These are phyloP conservation scores for Teunomyces kruisii DNA, from an alignment of 805 yeast genomes.

Conservation along the genomic window DNA sequence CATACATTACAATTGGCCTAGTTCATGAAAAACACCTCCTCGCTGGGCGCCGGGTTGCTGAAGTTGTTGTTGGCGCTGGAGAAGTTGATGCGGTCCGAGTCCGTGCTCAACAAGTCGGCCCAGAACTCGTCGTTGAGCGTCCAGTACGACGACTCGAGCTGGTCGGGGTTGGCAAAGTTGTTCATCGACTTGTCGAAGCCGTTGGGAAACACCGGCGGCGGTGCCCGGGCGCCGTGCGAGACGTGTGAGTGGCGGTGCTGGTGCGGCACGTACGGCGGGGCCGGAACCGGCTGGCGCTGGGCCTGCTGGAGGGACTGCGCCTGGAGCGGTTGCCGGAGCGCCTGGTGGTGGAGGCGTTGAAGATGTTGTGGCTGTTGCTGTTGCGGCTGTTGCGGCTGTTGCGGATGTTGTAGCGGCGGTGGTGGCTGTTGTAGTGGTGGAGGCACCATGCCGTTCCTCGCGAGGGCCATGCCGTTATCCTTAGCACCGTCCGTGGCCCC, in stretches of 20 bases:
- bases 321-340: background rate
- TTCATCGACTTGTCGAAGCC: background rate
- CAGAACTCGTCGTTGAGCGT: constrained; percentile 70
- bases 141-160: constrained; percentile 49
- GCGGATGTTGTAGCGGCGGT: background rate
- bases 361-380: background rate
- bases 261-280: background rate
- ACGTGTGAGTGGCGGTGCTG: background rate
- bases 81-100: constrained; percentile 34
- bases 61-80: constrained; percentile 19
- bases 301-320: no score
- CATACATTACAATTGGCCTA: no score
- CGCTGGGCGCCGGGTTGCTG: constrained; percentile 13
- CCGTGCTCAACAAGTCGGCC: constrained; percentile 52
- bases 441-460: background rate
- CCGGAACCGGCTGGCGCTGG: no score
- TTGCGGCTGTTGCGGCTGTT: background rate
- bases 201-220: background rate
- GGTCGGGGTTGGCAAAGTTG: constrained; percentile 28
- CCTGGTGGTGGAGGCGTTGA: background rate
- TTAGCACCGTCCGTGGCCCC: no score
- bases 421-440: background rate
- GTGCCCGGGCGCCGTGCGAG: background rate
- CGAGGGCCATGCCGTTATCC: background rate
- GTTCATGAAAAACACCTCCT: constrained; percentile 29